Percentiles rank a stretch among this genome's conserved stretches.
phyloP scores from a whole-genome alignment of 305 asterid species.

The Plantago coronopus region DNA sequence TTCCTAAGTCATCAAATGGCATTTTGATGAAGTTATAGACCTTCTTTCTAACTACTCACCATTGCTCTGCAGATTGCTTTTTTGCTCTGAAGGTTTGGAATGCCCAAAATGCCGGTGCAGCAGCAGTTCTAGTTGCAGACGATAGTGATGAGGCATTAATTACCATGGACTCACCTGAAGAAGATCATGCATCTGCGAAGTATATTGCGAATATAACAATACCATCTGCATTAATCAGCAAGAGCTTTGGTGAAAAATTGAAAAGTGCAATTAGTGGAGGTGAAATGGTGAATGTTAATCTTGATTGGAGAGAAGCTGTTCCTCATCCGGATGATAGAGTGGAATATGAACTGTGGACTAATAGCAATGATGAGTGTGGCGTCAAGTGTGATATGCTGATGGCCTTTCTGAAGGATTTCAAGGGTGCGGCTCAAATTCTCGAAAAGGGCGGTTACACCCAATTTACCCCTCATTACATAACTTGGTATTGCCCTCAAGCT shows the following conservation, averaged over 20 bases:
- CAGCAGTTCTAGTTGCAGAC: constrained; percentile 94
- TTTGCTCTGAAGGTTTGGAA: constrained; percentile 96
- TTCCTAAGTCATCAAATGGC: constrained; percentile 5
- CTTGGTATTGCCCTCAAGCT: constrained; percentile 98
- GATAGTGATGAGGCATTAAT: constrained; percentile 65
- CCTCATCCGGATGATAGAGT: constrained; percentile 99
- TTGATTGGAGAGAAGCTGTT: constrained; percentile 98
- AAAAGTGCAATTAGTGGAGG: constrained; percentile 61
- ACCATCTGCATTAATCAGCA: constrained; percentile 79
- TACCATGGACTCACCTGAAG: constrained; percentile 97
- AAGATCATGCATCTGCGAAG: constrained; percentile 47
- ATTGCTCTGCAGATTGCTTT: constrained; percentile 73
- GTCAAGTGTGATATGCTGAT: constrained; percentile 90
- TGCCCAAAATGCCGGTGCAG: constrained; percentile 96
- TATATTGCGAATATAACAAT: constrained; percentile 79
- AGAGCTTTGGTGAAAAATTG: constrained; percentile 60
- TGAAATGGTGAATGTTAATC: constrained; percentile 85
- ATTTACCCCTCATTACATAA: constrained; percentile 91
- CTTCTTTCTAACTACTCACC: constrained; percentile 14
- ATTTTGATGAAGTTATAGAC: constrained; percentile 2
- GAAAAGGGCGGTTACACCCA: constrained; percentile 93
- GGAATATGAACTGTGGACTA: constrained; percentile 95
- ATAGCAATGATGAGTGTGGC: constrained; percentile 97
- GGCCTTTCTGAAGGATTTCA: constrained; percentile 83
- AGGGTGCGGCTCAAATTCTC: constrained; percentile 97